A percentile compares a stretch with the other conserved stretches of the same genome.
These are phyloP conservation scores for Xylaria sp. DNA, from an alignment of 2,329 filamentous ascomycete genomes.

Conservation along the genomic window DNA sequence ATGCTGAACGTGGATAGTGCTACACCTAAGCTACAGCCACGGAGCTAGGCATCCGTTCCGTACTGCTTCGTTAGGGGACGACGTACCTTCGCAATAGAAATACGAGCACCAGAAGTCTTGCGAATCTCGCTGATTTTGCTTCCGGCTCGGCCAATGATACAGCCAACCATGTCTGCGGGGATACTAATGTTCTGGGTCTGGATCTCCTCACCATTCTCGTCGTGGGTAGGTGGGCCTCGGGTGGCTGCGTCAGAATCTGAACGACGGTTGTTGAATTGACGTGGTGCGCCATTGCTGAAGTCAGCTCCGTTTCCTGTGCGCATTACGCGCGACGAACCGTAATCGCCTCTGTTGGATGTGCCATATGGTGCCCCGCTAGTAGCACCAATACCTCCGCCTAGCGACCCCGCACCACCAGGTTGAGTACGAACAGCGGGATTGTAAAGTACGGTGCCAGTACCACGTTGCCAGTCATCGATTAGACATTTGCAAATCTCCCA, in stretches of 20 bases:
- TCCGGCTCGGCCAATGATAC: slow-evolving; percentile 95
- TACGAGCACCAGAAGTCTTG: slow-evolving; percentile 94
- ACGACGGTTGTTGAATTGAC: slow-evolving; percentile 78
- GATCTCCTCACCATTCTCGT: slow-evolving; percentile 96
- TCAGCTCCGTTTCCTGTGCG: slow-evolving; percentile 97
- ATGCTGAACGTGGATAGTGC: not conserved
- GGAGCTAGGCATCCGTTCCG: not conserved
- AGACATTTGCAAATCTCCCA: slow-evolving; percentile 99
- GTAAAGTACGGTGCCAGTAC: slow-evolving; percentile 96
- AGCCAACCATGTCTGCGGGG: slow-evolving; percentile 99
- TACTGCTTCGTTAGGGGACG: not conserved
- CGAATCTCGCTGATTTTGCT: slow-evolving; percentile 99
- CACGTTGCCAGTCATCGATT: slow-evolving; percentile 97
- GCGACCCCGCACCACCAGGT: slow-evolving; percentile 63
- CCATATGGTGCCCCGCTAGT: slow-evolving; percentile 58
- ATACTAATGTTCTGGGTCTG: slow-evolving; percentile 99
- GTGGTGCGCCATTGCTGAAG: slow-evolving; percentile 84
- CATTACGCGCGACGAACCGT: slow-evolving; percentile 78
- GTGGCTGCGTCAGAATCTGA: slow-evolving; percentile 84
- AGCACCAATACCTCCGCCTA: slow-evolving; percentile 44
- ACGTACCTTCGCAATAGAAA: slow-evolving; percentile 91
- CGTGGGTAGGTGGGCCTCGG: slow-evolving; percentile 86
- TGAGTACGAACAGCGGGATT: slow-evolving; percentile 94
- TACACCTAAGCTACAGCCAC: not conserved
- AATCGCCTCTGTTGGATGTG: slow-evolving; percentile 63